Conservation (phyloP, 495 filamentous ascomycete genomes). For the Viridothelium virens region DNA sequence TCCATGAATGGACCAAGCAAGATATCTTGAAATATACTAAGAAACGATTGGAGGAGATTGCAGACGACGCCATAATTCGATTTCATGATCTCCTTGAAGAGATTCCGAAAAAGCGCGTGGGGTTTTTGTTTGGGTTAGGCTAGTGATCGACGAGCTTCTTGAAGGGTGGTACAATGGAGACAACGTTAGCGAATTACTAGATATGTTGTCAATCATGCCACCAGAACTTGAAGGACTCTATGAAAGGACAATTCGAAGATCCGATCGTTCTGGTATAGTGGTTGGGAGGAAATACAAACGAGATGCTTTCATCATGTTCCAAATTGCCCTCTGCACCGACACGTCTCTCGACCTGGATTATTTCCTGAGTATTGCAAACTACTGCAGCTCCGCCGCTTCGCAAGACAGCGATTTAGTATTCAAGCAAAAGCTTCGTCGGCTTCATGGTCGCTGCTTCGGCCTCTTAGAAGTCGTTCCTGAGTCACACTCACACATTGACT, state of each 20-base stretch:
- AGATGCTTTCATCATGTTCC: slow-evolving; percentile 3
- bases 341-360: neutral
- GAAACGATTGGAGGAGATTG: slow-evolving; percentile 9
- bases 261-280: neutral
- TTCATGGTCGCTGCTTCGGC: slow-evolving; percentile 7
- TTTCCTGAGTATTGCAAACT: slow-evolving; percentile 8
- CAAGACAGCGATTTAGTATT: neutral
- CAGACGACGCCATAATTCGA: neutral
- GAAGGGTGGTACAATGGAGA: slow-evolving; percentile 6
- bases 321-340: slow-evolving; percentile 8
- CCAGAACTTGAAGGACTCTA: slow-evolving; percentile 6
- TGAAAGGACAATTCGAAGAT: neutral
- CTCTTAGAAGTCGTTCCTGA: neutral
- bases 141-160: slow-evolving; percentile 3
- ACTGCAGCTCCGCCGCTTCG: neutral
- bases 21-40: slow-evolving; percentile 3
- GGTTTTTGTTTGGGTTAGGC: slow-evolving; percentile 7
- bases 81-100: slow-evolving; percentile 1
- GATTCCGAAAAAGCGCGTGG: slow-evolving; percentile 3
- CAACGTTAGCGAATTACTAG: neutral
- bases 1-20: slow-evolving; percentile 10
- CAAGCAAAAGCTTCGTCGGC: slow-evolving; percentile 1
- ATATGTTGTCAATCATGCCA: slow-evolving; percentile 8
- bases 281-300: slow-evolving; percentile 8
- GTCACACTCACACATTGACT: neutral